These are phyloP conservation scores for Acacia pycnantha DNA, from an alignment of 331 rosid genomes.

Conservation along the genomic window DNA sequence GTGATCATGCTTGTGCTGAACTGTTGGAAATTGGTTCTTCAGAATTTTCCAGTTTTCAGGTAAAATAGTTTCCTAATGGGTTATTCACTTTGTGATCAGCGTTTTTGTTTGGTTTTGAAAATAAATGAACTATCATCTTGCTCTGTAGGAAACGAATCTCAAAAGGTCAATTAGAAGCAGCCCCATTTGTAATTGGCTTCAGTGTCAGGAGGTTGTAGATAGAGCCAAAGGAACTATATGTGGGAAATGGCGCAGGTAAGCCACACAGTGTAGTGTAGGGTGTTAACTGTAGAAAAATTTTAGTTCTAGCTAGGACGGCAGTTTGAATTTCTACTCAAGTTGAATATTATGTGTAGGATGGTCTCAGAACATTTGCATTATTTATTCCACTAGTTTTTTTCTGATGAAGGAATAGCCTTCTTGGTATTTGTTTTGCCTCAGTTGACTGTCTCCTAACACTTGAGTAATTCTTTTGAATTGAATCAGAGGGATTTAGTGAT, in stretches of 20 bases:
- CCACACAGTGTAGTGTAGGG: conserved; percentile 13
- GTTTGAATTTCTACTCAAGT: neutral
- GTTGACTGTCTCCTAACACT: neutral
- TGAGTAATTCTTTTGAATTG: neutral
- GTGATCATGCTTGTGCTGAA: conserved; percentile 55
- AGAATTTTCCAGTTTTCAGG: conserved; percentile 46
- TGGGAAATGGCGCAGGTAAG: conserved; percentile 97
- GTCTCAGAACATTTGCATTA: neutral
- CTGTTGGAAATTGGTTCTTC: conserved; percentile 51
- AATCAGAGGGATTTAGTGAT: neutral
- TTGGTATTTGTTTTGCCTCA: neutral
- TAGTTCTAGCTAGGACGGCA: conserved; percentile 9
- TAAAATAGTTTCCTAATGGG: conserved; percentile 31
- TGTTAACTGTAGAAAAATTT: neutral
- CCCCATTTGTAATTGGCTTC: conserved; percentile 86
- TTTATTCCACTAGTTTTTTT: neutral
- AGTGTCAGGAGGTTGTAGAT: conserved; percentile 63
- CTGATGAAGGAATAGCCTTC: neutral
- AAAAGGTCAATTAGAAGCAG: conserved; percentile 39
- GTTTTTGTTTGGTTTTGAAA: conserved; percentile 27
- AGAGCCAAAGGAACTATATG: conserved; percentile 55
- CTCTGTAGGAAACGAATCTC: conserved; percentile 51
- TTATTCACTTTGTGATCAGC: conserved; percentile 1
- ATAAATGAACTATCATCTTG: conserved; percentile 33
- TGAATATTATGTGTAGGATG: neutral